phyloP scores from a whole-genome alignment of 495 filamentous ascomycete species.

The Penicillium robsamsonii region DNA sequence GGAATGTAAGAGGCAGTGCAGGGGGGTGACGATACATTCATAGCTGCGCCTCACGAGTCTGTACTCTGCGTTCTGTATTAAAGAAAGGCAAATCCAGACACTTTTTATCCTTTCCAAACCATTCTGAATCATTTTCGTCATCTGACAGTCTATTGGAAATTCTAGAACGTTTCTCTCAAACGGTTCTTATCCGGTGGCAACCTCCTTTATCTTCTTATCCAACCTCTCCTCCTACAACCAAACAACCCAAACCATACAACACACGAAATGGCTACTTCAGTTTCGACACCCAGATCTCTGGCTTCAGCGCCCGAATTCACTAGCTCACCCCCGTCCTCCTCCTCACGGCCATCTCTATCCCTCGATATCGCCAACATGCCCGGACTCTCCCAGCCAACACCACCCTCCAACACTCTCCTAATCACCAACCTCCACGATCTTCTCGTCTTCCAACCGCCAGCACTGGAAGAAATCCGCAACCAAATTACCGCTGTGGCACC shows the following conservation, averaged over 20 bases:
- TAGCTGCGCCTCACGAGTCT: background rate
- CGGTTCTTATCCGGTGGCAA: conserved; percentile 22
- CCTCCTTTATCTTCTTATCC: conserved; percentile 18
- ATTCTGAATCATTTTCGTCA: conserved; percentile 2
- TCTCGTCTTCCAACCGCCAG: conserved; percentile 73
- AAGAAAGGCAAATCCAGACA: background rate
- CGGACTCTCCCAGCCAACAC: conserved; percentile 70
- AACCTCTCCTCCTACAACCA: conserved; percentile 7
- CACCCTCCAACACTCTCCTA: conserved; percentile 89
- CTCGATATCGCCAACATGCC: conserved; percentile 82
- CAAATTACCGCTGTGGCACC: conserved; percentile 64
- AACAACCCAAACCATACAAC: background rate
- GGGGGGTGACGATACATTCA: background rate
- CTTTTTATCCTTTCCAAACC: background rate
- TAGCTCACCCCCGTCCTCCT: conserved; percentile 33
- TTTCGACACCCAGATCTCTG: conserved; percentile 27
- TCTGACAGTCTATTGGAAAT: background rate
- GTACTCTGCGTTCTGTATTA: background rate
- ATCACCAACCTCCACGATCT: conserved; percentile 81
- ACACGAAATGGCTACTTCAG: conserved; percentile 26
- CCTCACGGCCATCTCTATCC: conserved; percentile 56
- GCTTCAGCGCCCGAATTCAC: conserved; percentile 31
- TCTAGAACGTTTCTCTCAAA: conserved; percentile 10
- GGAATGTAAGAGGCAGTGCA: conserved; percentile 7
- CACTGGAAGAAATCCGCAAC: conserved; percentile 71